Conservation (phyloP, 2,329 filamentous ascomycete genomes). For the Seiridium cupressi region DNA sequence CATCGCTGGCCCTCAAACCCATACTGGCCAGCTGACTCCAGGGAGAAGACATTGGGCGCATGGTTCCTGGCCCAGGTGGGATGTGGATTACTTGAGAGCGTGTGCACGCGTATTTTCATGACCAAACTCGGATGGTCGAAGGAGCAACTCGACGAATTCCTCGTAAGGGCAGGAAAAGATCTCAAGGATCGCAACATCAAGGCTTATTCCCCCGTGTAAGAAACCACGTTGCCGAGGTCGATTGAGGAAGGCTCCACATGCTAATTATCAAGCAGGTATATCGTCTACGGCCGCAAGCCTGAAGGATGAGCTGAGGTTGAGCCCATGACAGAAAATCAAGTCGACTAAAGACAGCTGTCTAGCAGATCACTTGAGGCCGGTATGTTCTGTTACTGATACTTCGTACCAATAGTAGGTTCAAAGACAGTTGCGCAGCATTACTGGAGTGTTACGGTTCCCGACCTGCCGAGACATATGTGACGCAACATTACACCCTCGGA, state of each 20-base stretch:
- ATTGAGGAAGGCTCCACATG: neutral
- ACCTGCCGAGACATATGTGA: too few species aligned
- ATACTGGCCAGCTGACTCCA: conserved; percentile 18
- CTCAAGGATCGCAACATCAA: conserved; percentile 15
- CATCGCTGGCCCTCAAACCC: conserved; percentile 18
- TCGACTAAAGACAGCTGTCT: neutral
- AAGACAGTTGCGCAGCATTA: too few species aligned
- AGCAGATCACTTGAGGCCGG: too few species aligned
- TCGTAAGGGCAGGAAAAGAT: conserved; percentile 13
- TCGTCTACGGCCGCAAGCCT: conserved; percentile 8
- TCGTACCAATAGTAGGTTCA: too few species aligned
- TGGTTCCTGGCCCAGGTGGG: conserved; percentile 6
- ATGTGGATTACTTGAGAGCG: conserved; percentile 12
- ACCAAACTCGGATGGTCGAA: conserved; percentile 14
- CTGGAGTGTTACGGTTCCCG: too few species aligned
- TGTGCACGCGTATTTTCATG: conserved; percentile 16
- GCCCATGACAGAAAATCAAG: neutral
- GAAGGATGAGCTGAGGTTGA: neutral
- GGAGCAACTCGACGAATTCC: conserved; percentile 13
- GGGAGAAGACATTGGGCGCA: conserved; percentile 19
- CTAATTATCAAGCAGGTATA: neutral
- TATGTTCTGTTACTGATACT: too few species aligned
- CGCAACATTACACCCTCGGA: too few species aligned
- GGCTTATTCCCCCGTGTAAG: conserved; percentile 13
- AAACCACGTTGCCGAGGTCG: neutral